Conservation (phyloP, 768 basidiomycete genomes). For the Mycena olivaceomarginata region DNA sequence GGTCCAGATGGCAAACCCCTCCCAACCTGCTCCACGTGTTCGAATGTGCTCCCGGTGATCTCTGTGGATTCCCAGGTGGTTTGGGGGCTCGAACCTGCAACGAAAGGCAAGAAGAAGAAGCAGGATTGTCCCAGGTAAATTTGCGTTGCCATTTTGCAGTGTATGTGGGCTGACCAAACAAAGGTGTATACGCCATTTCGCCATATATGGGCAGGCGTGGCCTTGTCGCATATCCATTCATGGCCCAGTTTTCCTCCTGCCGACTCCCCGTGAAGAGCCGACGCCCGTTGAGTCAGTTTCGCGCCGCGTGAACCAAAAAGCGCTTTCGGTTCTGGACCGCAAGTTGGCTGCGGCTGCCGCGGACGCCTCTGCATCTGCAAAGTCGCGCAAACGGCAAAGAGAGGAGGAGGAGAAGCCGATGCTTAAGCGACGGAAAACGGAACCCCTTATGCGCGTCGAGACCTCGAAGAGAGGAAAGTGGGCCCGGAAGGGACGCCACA, state of each 20-base stretch:
- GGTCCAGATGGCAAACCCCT: constrained; percentile 81
- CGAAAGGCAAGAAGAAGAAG: constrained; percentile 76
- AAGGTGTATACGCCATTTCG: constrained; percentile 86
- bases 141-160: constrained; percentile 26
- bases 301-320: constrained; percentile 71
- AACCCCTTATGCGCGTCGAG: constrained; percentile 53
- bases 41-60: constrained; percentile 84
- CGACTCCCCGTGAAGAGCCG: constrained; percentile 72
- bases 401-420: constrained; percentile 59
- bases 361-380: constrained; percentile 50
- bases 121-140: constrained; percentile 87
- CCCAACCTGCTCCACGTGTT: constrained; percentile 84
- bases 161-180: constrained; percentile 32
- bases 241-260: constrained; percentile 61
- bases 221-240: constrained; percentile 76
- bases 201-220: constrained; percentile 85
- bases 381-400: constrained; percentile 53
- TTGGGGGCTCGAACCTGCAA: constrained; percentile 78
- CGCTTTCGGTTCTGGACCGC: constrained; percentile 69
- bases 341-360: constrained; percentile 68
- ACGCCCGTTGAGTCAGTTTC: constrained; percentile 68
- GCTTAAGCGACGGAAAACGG: constrained; percentile 71
- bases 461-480: constrained; percentile 46
- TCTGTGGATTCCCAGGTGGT: constrained; percentile 85
- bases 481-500: constrained; percentile 30